Evolutionary conservation across 805 yeast species (phyloP).

Genomic region (Myxozyma lipomycoides): DNA sequence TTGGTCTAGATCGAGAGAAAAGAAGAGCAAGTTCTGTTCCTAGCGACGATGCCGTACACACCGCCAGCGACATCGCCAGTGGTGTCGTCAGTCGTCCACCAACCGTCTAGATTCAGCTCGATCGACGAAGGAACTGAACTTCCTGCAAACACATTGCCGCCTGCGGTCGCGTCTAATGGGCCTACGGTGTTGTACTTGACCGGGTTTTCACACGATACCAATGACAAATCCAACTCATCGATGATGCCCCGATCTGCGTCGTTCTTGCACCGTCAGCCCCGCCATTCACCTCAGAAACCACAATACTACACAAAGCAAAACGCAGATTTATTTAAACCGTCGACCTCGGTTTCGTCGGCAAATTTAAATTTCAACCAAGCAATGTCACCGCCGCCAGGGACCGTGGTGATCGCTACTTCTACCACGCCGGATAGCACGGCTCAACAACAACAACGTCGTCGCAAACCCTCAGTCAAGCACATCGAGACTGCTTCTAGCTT

Average conservation of each 20-base stretch:
- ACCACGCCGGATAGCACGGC: background rate
- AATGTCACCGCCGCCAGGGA: constrained; percentile 4
- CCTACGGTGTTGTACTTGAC: constrained; percentile 18
- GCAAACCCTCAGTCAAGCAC: constrained; percentile 3
- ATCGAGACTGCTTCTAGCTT: constrained; percentile 5
- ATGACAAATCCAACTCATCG: too few species aligned
- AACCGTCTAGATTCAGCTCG: background rate
- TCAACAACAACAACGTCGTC: background rate
- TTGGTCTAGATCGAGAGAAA: too few species aligned
- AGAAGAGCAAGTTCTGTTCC: too few species aligned
- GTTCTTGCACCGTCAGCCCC: constrained; percentile 15
- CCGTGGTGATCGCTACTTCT: background rate
- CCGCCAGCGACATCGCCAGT: constrained; percentile 25
- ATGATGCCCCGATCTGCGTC: constrained; percentile 19
- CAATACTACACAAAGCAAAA: constrained; percentile 13
- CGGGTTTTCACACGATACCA: constrained; percentile 6
- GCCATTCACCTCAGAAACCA: constrained; percentile 13
- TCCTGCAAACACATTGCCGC: background rate
- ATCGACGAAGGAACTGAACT: background rate
- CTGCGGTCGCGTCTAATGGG: constrained; percentile 4
- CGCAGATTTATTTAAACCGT: background rate
- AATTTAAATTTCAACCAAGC: constrained; percentile 2
- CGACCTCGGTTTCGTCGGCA: constrained; percentile 6
- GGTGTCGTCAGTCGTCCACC: background rate
- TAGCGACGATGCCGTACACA: constrained; percentile 27